These are phyloP conservation scores for Chlorella vulgaris DNA, from an alignment of 139 green algal species.

Conservation along the genomic window DNA sequence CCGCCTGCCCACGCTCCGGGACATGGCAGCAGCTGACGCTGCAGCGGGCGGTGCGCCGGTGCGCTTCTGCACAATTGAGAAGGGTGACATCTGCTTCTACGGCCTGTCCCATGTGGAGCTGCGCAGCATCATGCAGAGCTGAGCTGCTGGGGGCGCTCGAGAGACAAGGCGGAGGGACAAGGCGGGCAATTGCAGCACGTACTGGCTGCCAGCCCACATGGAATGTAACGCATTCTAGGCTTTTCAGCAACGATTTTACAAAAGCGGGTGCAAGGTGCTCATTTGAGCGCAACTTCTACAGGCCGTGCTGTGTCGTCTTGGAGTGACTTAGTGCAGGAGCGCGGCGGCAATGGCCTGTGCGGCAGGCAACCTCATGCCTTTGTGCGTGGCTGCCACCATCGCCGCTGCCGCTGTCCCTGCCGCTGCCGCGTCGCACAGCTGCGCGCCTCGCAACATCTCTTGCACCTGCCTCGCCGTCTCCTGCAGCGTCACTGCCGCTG, in stretches of 20 bases:
- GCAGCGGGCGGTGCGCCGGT: slow-evolving; percentile 24
- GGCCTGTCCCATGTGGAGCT: slow-evolving; percentile 24
- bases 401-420: not conserved
- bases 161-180: no score
- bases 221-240: no score
- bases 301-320: not conserved
- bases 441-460: slow-evolving; percentile 10
- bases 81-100: slow-evolving; percentile 49
- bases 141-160: no score
- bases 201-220: no score
- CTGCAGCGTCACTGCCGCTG: not conserved
- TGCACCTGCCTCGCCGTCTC: not conserved
- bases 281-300: no score
- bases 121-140: slow-evolving; percentile 20
- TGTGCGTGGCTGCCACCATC: slow-evolving; percentile 9
- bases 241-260: no score
- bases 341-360: slow-evolving; percentile 13
- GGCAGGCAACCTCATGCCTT: slow-evolving; percentile 9
- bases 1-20: not conserved
- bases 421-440: not conserved
- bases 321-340: slow-evolving; percentile 8
- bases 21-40: slow-evolving; percentile 21
- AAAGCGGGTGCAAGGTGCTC: no score
- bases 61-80: slow-evolving; percentile 34
- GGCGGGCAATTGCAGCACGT: no score